A percentile compares a stretch with the other conserved stretches of the same genome.
Evolutionary conservation across 2,329 filamentous ascomycete species (phyloP).

Genomic region (Hypoxylon sp.): DNA sequence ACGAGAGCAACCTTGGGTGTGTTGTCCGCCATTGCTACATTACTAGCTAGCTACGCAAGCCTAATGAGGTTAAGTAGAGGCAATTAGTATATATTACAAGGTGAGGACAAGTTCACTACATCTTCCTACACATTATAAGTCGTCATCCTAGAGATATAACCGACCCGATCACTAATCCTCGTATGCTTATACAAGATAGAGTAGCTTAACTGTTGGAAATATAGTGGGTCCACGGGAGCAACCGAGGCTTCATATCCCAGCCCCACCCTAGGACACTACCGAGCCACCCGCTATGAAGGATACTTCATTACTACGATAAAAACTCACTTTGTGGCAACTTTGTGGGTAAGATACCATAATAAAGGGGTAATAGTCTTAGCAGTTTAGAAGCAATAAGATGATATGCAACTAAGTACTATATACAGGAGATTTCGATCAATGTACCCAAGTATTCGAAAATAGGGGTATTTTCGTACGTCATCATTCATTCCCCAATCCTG

Average conservation of each 20-base stretch:
- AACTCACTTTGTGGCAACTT: background rate
- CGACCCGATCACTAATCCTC: constrained; percentile 42
- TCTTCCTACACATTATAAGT: constrained; percentile 7
- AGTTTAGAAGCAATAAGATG: background rate
- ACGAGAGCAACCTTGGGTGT: constrained; percentile 74
- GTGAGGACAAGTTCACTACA: constrained; percentile 8
- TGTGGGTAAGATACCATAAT: background rate
- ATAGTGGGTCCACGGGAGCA: constrained; percentile 30
- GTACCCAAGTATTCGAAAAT: constrained; percentile 14
- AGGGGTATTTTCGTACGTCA: constrained; percentile 32
- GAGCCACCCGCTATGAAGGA: background rate
- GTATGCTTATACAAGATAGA: background rate
- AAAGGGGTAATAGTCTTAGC: background rate
- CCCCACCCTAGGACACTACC: background rate
- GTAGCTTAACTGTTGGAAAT: constrained; percentile 5
- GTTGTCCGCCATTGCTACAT: constrained; percentile 22
- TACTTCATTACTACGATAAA: constrained; percentile 7
- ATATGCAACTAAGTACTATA: constrained; percentile 25
- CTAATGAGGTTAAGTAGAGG: background rate
- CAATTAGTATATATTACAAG: background rate
- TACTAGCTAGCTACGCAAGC: background rate
- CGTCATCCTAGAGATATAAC: constrained; percentile 11
- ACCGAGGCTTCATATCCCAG: constrained; percentile 29
- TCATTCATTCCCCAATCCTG: constrained; percentile 19
- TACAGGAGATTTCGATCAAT: constrained; percentile 16